Evolutionary conservation across 2,329 filamentous ascomycete species (phyloP).

Genomic region (Tolypocladium ovalisporum): DNA sequence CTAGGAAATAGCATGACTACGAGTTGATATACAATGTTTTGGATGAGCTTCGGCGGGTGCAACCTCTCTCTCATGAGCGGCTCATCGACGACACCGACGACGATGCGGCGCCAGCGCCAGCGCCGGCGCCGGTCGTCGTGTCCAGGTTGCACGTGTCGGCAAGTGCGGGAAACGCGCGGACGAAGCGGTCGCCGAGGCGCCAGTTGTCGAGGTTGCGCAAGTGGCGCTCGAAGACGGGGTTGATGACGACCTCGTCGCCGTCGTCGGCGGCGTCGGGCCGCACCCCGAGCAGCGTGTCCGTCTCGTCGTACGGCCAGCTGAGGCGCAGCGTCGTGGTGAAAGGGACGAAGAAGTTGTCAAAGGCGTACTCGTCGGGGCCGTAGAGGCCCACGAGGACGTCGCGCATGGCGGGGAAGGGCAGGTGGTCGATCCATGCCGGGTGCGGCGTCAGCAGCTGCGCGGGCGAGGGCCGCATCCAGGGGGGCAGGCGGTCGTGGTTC

Average conservation of each 20-base stretch:
- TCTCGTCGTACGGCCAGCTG: conserved; percentile 76
- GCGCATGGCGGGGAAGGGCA: conserved; percentile 71
- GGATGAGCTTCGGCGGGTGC: background rate
- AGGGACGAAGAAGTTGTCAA: conserved; percentile 75
- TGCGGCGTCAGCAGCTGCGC: conserved; percentile 59
- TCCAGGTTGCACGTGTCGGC: conserved; percentile 18
- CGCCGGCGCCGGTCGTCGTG: background rate
- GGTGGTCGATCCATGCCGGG: conserved; percentile 71
- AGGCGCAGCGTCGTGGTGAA: conserved; percentile 66
- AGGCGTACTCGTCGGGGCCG: conserved; percentile 41
- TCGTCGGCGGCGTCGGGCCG: conserved; percentile 22
- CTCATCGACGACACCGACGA: background rate
- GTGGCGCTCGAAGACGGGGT: conserved; percentile 78
- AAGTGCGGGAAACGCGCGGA: conserved; percentile 47
- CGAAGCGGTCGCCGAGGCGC: conserved; percentile 63
- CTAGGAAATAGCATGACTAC: background rate
- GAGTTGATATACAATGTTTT: background rate
- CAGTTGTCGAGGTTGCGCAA: conserved; percentile 68
- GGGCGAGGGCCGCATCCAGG: conserved; percentile 57
- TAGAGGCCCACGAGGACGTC: conserved; percentile 49
- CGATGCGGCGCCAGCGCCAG: background rate
- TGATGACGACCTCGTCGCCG: conserved; percentile 58
- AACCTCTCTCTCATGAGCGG: background rate
- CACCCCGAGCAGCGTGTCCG: conserved; percentile 54
- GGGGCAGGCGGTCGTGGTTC: conserved; percentile 68